Conservation (phyloP, 2,329 filamentous ascomycete genomes). For the Aspergillus pseudoterreus region DNA sequence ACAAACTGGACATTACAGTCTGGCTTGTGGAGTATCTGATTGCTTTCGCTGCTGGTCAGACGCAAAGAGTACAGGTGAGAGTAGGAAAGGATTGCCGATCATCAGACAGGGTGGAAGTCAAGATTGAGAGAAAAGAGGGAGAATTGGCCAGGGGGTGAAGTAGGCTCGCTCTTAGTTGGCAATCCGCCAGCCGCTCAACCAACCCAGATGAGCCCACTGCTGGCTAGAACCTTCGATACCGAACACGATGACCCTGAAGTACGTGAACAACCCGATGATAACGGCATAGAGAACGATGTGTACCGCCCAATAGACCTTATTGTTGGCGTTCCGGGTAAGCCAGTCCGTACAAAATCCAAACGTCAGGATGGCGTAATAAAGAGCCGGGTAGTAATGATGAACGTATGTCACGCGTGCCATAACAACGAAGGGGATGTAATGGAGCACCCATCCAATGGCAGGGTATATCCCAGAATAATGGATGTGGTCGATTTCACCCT, state of each 20-base stretch:
- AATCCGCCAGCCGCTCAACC: slow-evolving; percentile 85
- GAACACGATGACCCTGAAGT: slow-evolving; percentile 92
- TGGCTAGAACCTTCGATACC: slow-evolving; percentile 84
- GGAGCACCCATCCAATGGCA: slow-evolving; percentile 87
- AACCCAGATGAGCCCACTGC: slow-evolving; percentile 89
- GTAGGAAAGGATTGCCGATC: too few species aligned
- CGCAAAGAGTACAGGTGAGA: too few species aligned
- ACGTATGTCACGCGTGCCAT: slow-evolving; percentile 99
- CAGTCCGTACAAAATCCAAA: slow-evolving; percentile 88
- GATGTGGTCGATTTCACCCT: slow-evolving; percentile 82
- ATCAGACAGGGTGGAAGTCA: neutral
- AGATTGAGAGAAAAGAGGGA: slow-evolving; percentile 1
- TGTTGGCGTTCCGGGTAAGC: slow-evolving; percentile 65
- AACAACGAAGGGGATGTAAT: slow-evolving; percentile 91
- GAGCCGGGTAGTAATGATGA: slow-evolving; percentile 96
- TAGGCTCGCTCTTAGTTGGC: slow-evolving; percentile 43
- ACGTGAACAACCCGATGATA: slow-evolving; percentile 77
- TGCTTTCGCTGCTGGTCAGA: too few species aligned
- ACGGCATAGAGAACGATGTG: slow-evolving; percentile 71
- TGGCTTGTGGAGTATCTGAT: too few species aligned
- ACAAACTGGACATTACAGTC: too few species aligned
- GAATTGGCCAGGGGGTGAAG: neutral
- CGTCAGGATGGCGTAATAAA: slow-evolving; percentile 92
- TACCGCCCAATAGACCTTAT: slow-evolving; percentile 61
- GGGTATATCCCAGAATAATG: slow-evolving; percentile 93